Base-by-base conservation (phyloP, 1,284 basidiomycete species). In the Earliella scabrosa region DNA sequence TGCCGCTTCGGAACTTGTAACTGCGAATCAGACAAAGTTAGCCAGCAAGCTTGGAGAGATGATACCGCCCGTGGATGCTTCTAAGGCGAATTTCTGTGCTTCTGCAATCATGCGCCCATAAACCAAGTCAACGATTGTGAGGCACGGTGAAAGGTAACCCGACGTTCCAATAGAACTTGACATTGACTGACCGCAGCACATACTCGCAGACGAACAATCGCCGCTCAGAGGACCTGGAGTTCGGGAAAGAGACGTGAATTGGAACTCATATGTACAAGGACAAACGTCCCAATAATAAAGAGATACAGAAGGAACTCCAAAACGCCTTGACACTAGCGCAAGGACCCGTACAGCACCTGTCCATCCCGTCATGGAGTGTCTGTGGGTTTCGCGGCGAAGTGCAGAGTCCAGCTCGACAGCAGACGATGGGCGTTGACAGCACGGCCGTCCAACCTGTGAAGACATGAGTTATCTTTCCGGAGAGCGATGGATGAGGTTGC, bases 371-470 rank as follows among this genome's bases (percentile, higher is more conserved):
- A 63, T 14, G 56, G 23, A 0, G 45, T 48, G 13, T 58, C 63
- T 1, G 57, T 64, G 26, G 53, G 48, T 75, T 91, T 92, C 38
- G 84, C 90, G 16, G 90, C 90, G 67, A 93, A 93, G 76, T 93
- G 91, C 68, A 93, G 77, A 31, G 90, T 93, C 91, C 91, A 93
- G 55, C 85, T 87, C 18, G 83, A 83, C 56, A 93, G 73, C 44
- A 93, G 71, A 50, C 90, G 80, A 70, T 86, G 84, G 63, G 80
- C 76, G 68, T 91, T 91, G 60, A 93, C 89, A 63, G 82, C 73
- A 35, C 88, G 81, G 26, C 91, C 90, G 44, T 85, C 85, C 68
- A 93, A 76, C 49, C 91, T 93, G 54, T 26, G 1, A 63, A 53
- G 60, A 52, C 59, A 52, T 71, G 50, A 69, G 58, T 27, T 26